A percentile compares a stretch with the other conserved stretches of the same genome.
These are phyloP conservation scores for Fusarium sp. DNA, from an alignment of 2,329 filamentous ascomycete genomes.

Conservation along the genomic window DNA sequence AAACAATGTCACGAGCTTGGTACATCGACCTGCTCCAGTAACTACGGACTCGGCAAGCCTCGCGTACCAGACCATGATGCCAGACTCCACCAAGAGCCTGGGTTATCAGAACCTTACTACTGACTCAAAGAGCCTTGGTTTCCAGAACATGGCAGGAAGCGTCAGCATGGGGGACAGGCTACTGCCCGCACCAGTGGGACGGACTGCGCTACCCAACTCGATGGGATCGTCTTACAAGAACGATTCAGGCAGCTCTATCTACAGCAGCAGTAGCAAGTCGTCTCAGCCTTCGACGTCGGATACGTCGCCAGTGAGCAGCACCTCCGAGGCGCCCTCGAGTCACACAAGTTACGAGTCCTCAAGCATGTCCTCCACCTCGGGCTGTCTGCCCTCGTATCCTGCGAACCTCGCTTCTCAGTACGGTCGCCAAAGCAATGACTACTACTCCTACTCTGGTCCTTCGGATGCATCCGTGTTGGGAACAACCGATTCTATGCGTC, in stretches of 20 bases:
- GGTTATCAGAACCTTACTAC: neutral
- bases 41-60: conserved; percentile 6
- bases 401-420: conserved; percentile 26
- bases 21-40: conserved; percentile 16
- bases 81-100: conserved; percentile 10
- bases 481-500: conserved; percentile 19
- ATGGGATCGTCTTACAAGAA: conserved; percentile 38
- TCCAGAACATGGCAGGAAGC: conserved; percentile 31
- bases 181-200: conserved; percentile 30
- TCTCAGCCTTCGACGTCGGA: conserved; percentile 25
- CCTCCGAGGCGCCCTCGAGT: conserved; percentile 32
- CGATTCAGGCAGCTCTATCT: conserved; percentile 40
- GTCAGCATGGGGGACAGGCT: conserved; percentile 33
- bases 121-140: conserved; percentile 18
- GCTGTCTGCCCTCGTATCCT: conserved; percentile 29
- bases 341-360: conserved; percentile 41
- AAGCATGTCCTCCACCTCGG: conserved; percentile 29
- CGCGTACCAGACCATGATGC: conserved; percentile 5
- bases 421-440: conserved; percentile 25
- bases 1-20: conserved; percentile 19
- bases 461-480: conserved; percentile 25
- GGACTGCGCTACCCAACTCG: conserved; percentile 30
- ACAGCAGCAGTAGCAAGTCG: conserved; percentile 35
- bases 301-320: conserved; percentile 34
- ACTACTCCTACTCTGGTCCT: conserved; percentile 32